Conservation (phyloP, 768 basidiomycete species). For the Boletus sensibilis region DNA sequence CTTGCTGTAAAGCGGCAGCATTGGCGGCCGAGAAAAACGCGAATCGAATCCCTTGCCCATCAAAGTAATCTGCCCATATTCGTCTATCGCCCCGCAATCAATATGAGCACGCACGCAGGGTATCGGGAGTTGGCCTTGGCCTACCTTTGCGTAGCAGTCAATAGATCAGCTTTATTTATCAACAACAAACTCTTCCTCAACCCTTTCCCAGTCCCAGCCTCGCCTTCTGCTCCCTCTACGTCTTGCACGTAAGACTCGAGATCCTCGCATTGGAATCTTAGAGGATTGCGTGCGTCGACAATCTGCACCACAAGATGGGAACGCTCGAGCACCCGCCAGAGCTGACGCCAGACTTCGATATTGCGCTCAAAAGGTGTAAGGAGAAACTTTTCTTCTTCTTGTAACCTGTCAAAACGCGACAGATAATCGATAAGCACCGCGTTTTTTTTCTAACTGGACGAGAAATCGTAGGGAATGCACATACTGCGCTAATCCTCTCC, state of each 20-base stretch:
- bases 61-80: slow-evolving; percentile 92
- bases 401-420: slow-evolving; percentile 51
- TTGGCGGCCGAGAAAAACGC: slow-evolving; percentile 94
- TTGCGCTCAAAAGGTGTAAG: slow-evolving; percentile 97
- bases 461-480: slow-evolving; percentile 30
- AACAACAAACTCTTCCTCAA: slow-evolving; percentile 75
- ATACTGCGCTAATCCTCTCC: slow-evolving; percentile 87
- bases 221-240: slow-evolving; percentile 79
- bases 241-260: slow-evolving; percentile 83
- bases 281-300: slow-evolving; percentile 93
- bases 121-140: slow-evolving; percentile 6
- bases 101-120: neutral
- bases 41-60: slow-evolving; percentile 67
- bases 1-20: slow-evolving; percentile 81
- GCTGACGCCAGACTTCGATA: slow-evolving; percentile 96
- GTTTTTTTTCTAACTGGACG: neutral
- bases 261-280: slow-evolving; percentile 90
- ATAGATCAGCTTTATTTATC: slow-evolving; percentile 94
- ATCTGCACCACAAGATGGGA: slow-evolving; percentile 95
- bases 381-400: slow-evolving; percentile 84
- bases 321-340: slow-evolving; percentile 95
- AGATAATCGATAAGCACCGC: neutral
- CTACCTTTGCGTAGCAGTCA: slow-evolving; percentile 85
- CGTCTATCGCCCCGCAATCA: slow-evolving; percentile 49
- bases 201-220: slow-evolving; percentile 71